phyloP scores from a whole-genome alignment of 2,329 filamentous ascomycete species.

The Ceratocystis papillata region DNA sequence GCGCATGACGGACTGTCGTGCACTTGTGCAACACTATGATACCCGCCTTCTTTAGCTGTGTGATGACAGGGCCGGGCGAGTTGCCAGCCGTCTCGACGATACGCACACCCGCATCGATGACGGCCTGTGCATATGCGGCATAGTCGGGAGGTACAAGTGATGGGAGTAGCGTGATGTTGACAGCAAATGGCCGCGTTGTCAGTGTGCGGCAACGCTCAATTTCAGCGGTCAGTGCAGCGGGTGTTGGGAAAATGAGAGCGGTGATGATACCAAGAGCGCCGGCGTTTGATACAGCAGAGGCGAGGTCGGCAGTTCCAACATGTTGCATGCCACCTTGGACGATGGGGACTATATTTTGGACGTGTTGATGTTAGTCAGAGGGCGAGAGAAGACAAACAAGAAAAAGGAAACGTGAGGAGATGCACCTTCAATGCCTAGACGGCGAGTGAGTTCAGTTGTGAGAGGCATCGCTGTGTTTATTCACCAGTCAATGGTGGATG shows the following conservation, averaged over 20 bases:
- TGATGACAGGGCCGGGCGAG: constrained; percentile 77
- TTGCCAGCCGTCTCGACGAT: constrained; percentile 93
- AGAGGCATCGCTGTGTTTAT: constrained; percentile 40
- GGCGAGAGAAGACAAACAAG: not conserved
- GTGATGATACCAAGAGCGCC: constrained; percentile 75
- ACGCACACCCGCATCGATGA: constrained; percentile 83
- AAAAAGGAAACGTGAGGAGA: not conserved
- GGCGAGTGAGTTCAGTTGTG: constrained; percentile 47
- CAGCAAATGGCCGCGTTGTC: constrained; percentile 71
- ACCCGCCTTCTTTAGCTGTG: constrained; percentile 69
- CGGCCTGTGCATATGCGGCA: constrained; percentile 75
- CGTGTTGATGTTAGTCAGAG: constrained; percentile 3
- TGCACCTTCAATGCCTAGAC: constrained; percentile 45
- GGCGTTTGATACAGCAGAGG: constrained; percentile 67
- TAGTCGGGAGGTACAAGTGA: constrained; percentile 87
- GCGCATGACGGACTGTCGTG: constrained; percentile 87
- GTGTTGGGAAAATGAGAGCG: constrained; percentile 82
- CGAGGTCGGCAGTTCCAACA: constrained; percentile 70
- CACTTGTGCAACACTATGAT: constrained; percentile 89
- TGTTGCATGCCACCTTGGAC: constrained; percentile 84
- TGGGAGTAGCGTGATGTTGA: constrained; percentile 91
- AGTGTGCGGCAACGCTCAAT: constrained; percentile 76
- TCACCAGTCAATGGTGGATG: too few relatives aligned
- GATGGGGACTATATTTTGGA: constrained; percentile 50
- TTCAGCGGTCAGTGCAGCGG: constrained; percentile 84